Evolutionary conservation across 495 filamentous ascomycete species (phyloP).

Genomic region (Xylaria castorea): DNA sequence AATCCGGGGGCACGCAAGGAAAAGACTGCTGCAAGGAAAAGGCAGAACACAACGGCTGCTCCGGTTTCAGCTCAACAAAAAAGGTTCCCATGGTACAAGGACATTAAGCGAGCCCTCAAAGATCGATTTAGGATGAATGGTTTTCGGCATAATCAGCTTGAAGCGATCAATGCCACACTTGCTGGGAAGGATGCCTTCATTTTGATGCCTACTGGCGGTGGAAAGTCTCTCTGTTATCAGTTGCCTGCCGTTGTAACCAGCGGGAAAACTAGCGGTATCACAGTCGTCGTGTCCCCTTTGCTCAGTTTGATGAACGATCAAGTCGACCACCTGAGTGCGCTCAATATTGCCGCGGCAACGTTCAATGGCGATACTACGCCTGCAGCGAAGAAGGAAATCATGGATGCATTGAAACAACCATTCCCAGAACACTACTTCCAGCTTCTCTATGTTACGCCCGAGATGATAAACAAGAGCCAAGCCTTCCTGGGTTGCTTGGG

Average conservation of each 20-base stretch:
- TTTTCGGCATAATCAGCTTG: conserved; percentile 90
- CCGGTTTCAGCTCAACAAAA: conserved; percentile 49
- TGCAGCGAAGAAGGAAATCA: conserved; percentile 64
- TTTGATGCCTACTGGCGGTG: conserved; percentile 96
- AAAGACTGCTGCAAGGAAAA: conserved; percentile 39
- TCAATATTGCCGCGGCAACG: conserved; percentile 77
- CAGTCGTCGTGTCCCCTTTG: conserved; percentile 91
- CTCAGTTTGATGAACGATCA: conserved; percentile 98
- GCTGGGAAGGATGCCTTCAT: conserved; percentile 88
- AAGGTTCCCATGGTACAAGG: conserved; percentile 77
- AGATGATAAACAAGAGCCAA: conserved; percentile 88
- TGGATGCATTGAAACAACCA: conserved; percentile 62
- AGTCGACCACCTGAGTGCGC: conserved; percentile 74
- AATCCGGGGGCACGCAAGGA: conserved; percentile 42
- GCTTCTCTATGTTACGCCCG: conserved; percentile 92
- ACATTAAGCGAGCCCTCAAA: conserved; percentile 78
- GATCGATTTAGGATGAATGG: conserved; percentile 82
- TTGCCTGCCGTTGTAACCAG: conserved; percentile 84
- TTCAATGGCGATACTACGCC: conserved; percentile 75
- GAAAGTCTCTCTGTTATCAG: conserved; percentile 97
- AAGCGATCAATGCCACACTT: conserved; percentile 94
- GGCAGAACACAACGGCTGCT: conserved; percentile 27
- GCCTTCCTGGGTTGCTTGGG: conserved; percentile 65
- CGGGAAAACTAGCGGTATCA: conserved; percentile 84
- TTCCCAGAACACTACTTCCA: conserved; percentile 74